phyloP scores from a whole-genome alignment of 1,139 yeast species.

The Pichia sp. region DNA sequence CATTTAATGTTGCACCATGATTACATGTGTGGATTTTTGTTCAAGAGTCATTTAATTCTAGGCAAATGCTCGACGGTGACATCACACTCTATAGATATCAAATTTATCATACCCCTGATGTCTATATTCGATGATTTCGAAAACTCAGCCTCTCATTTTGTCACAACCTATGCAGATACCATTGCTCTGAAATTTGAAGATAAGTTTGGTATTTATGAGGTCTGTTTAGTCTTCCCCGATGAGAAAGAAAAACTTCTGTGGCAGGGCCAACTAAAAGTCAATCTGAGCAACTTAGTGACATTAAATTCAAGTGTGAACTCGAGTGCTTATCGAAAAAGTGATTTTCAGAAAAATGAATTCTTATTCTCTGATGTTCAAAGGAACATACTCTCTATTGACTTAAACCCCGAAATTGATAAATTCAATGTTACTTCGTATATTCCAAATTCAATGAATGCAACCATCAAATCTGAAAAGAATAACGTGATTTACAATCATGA shows the following conservation, averaged over 20 bases:
- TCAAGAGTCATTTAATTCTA: slow-evolving; percentile 47
- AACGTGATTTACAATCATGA: background rate
- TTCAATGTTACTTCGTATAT: slow-evolving; percentile 12
- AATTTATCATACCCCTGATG: slow-evolving; percentile 47
- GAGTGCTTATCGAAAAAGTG: background rate
- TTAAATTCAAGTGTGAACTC: background rate
- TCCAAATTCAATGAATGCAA: slow-evolving; percentile 7
- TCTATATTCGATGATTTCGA: slow-evolving; percentile 25
- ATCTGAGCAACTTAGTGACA: slow-evolving; percentile 6
- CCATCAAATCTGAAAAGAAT: background rate
- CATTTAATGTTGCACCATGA: slow-evolving; percentile 20
- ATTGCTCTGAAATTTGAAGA: slow-evolving; percentile 48
- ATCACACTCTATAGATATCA: slow-evolving; percentile 31
- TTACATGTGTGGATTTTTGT: slow-evolving; percentile 41
- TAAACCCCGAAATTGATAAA: slow-evolving; percentile 13
- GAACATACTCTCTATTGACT: slow-evolving; percentile 12
- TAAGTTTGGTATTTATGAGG: slow-evolving; percentile 40
- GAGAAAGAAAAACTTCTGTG: slow-evolving; percentile 39
- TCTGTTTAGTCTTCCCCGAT: slow-evolving; percentile 38
- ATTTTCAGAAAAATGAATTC: slow-evolving; percentile 12
- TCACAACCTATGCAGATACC: slow-evolving; percentile 32
- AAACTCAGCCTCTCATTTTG: slow-evolving; percentile 15
- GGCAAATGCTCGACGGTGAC: slow-evolving; percentile 25
- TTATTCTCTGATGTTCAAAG: slow-evolving; percentile 21
- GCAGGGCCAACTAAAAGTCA: slow-evolving; percentile 31